Conservation (phyloP, 2,329 filamentous ascomycete genomes). For the Ampelomyces quisqualis region DNA sequence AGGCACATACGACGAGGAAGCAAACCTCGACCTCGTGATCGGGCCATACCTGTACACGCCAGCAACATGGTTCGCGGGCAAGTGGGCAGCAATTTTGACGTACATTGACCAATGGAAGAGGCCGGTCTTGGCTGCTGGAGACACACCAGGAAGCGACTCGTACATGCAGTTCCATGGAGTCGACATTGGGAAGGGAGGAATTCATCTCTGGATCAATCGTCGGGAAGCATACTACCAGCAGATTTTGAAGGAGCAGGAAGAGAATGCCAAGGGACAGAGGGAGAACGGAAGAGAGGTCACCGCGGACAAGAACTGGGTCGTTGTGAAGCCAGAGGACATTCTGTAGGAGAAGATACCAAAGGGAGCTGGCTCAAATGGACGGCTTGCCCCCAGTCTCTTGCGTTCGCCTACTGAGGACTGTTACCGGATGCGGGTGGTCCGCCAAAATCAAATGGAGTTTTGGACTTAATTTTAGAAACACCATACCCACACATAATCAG, state of each 20-base stretch:
- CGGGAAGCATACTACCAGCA: constrained; percentile 19
- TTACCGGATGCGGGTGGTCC: too few species aligned
- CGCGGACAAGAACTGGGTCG: constrained; percentile 35
- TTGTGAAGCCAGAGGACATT: constrained; percentile 34
- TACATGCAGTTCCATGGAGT: constrained; percentile 38
- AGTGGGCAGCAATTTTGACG: constrained; percentile 35
- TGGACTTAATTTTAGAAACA: too few species aligned
- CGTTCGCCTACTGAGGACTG: too few species aligned
- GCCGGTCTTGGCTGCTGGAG: constrained; percentile 30
- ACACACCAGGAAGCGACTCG: constrained; percentile 34
- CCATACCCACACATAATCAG: too few species aligned
- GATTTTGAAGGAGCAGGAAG: constrained; percentile 25
- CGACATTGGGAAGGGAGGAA: constrained; percentile 29
- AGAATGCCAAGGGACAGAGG: constrained; percentile 26
- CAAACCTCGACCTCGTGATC: constrained; percentile 29
- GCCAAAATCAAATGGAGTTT: too few species aligned
- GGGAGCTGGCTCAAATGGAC: too few species aligned
- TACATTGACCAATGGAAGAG: constrained; percentile 37
- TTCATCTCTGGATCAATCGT: constrained; percentile 36
- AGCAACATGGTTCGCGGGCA: constrained; percentile 35
- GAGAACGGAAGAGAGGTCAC: constrained; percentile 32
- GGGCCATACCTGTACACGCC: constrained; percentile 35
- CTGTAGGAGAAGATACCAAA: constrained; percentile 17
- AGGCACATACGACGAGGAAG: constrained; percentile 26
- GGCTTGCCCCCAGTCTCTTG: too few species aligned